These are phyloP conservation scores for Halophytophthora polymorphica DNA, from an alignment of 352 stramenopile genomes.

Conservation along the genomic window DNA sequence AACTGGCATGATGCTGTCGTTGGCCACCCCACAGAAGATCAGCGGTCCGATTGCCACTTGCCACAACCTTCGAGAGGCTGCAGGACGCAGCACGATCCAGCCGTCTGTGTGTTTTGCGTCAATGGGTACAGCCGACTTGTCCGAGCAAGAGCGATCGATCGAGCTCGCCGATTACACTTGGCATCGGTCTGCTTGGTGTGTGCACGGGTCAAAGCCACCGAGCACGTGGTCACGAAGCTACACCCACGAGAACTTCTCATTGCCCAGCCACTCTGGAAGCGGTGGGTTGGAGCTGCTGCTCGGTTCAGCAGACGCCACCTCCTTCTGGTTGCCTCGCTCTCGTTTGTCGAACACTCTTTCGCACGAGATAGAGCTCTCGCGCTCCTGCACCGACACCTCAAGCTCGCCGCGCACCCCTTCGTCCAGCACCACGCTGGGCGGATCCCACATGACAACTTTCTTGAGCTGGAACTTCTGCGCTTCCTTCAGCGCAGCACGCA, in stretches of 20 bases:
- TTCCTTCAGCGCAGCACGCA: slow-evolving; percentile 15
- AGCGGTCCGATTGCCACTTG: no score
- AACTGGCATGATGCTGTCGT: no score
- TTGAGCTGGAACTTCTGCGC: slow-evolving; percentile 16
- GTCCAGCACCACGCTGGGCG: slow-evolving; percentile 5
- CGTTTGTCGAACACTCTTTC: slow-evolving; percentile 24
- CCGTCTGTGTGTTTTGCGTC: no score
- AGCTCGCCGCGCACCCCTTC: slow-evolving; percentile 8
- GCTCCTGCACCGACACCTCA: slow-evolving; percentile 15
- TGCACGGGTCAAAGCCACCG: no score
- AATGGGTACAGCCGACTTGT: no score
- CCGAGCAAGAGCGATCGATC: no score
- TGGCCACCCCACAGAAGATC: no score
- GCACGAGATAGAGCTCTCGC: slow-evolving; percentile 32
- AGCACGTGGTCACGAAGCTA: background rate
- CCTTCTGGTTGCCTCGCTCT: background rate
- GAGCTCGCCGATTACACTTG: no score
- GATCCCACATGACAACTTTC: slow-evolving; percentile 27
- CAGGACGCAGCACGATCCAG: no score
- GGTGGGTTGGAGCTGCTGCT: background rate
- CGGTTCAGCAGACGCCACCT: no score
- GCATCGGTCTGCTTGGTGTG: no score
- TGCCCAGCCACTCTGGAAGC: background rate
- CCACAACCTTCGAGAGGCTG: no score
- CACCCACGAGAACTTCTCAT: background rate